phyloP scores from a whole-genome alignment of 177 flowering plant species.

The Telopea speciosissima region DNA sequence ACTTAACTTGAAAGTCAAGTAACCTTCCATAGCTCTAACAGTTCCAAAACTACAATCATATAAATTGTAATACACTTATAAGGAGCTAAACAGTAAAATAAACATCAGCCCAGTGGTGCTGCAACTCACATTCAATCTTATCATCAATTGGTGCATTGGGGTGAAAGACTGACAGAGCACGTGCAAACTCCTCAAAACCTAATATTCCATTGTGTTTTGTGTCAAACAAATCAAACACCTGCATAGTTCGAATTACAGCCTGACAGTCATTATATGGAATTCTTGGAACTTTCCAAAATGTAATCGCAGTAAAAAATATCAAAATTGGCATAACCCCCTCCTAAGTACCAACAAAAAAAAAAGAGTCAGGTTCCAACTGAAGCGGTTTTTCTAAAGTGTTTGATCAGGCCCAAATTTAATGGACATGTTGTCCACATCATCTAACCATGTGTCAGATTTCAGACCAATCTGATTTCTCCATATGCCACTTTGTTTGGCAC shows the following conservation, averaged over 20 bases:
- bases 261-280: slow-evolving; percentile 2
- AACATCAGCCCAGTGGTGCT: not conserved
- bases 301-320: not conserved
- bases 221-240: slow-evolving; percentile 99
- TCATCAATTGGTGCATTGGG: slow-evolving; percentile 95
- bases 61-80: not conserved
- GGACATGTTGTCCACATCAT: too few relatives aligned
- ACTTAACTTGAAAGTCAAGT: not conserved
- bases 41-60: not conserved
- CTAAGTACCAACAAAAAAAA: too few relatives aligned
- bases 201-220: slow-evolving; percentile 91
- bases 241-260: slow-evolving; percentile 16
- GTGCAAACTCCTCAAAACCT: slow-evolving; percentile 96
- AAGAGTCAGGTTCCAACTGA: too few relatives aligned
- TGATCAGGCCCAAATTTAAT: too few relatives aligned
- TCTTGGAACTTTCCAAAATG: not conserved
- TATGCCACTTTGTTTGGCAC: too few relatives aligned
- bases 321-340: not conserved
- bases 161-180: slow-evolving; percentile 93
- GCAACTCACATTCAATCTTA: slow-evolving; percentile 78
- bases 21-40: not conserved
- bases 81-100: not conserved
- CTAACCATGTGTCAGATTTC: too few relatives aligned
- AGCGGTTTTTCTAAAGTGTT: too few relatives aligned
- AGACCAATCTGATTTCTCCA: too few relatives aligned